Base-by-base conservation (phyloP, 2,329 filamentous ascomycete species). In the Onygenales sp. region DNA sequence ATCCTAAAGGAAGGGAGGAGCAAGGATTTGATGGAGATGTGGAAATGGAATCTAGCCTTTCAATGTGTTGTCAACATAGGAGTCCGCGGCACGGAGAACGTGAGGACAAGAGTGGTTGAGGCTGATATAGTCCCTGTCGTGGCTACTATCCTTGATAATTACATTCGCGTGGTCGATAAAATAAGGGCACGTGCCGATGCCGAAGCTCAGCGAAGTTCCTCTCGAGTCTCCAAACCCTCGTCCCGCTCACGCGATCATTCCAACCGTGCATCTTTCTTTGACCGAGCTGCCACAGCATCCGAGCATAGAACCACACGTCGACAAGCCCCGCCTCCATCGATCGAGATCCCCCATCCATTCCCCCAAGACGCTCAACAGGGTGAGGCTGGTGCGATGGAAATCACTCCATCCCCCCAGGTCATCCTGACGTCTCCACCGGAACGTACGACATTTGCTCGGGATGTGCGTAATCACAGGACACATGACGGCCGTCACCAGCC, bases 1-100 rank as follows among this genome's bases (percentile, higher is more conserved):
- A 96, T 98, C 66, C 82, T 98, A 70, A 98, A 98, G 73, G 89
- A 95, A 72, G 93, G 93, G 58, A 82, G 93, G 67, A 96, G 89
- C 74, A 94, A 91, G 72, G 92, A 98, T 69, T 86, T 96, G 84
- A 96, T 97, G 92, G 92, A 96, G 70, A 95, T 95, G 88, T 98
- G 93, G 93, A 97, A 97, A 74, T 98, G 93, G 93, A 98, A 96
- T 67, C 80, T 98, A 58, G 93, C 93, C 51, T 98, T 98, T 71
- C 93, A 97, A 72, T 98, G 93, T 70, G 91, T 97, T 59, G 93
- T 98, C 68, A 98, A 98, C 71, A 97, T 98, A 66, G 93, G 93
- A 54, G 92, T 98, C 56, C 83, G 93, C 61, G 93, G 93, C 56
- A 96, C 93, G 10, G 93, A 98, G 74, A 85, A 83, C 61, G 93